These are phyloP conservation scores for Ganoderma leucocontextum DNA, from an alignment of 1,284 basidiomycete genomes.

Conservation along the genomic window DNA sequence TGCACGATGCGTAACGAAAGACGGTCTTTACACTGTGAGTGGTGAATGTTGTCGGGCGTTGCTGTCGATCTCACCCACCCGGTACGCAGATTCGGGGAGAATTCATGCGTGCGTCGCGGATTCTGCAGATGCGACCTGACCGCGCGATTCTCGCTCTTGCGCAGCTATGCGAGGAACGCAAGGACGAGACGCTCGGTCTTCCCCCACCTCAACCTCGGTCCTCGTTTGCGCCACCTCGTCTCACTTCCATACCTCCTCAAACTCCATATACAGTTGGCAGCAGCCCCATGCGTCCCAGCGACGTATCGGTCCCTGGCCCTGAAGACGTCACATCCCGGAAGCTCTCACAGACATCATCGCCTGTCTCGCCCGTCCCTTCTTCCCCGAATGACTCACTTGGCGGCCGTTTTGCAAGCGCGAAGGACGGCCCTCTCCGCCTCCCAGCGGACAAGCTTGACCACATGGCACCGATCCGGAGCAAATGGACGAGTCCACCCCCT, in stretches of 20 bases:
- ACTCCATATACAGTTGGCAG: conserved; percentile 73
- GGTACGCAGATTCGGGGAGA: conserved; percentile 90
- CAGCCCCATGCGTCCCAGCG: conserved; percentile 62
- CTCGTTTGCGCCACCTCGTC: conserved; percentile 58
- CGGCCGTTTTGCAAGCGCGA: conserved; percentile 2
- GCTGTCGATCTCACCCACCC: not conserved
- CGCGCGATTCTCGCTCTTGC: conserved; percentile 83
- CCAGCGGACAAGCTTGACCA: conserved; percentile 58
- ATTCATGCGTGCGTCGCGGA: conserved; percentile 95
- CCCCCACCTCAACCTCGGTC: conserved; percentile 53
- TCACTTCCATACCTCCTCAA: conserved; percentile 68
- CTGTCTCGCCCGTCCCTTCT: conserved; percentile 29
- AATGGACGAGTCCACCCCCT: conserved; percentile 87
- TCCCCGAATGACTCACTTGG: conserved; percentile 37
- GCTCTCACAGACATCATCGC: conserved; percentile 25
- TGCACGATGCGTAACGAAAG: conserved; percentile 94
- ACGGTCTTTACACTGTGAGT: conserved; percentile 92
- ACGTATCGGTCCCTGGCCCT: conserved; percentile 46
- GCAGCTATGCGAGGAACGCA: conserved; percentile 84
- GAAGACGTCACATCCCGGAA: conserved; percentile 53
- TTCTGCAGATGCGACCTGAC: conserved; percentile 81
- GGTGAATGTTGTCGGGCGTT: not conserved
- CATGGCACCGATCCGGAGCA: conserved; percentile 79
- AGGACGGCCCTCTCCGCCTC: conserved; percentile 49
- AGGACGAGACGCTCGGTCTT: conserved; percentile 63